A percentile compares a stretch with the other conserved stretches of the same genome.
Conservation (phyloP, 305 asterid species). For the Solanum chacoense region DNA sequence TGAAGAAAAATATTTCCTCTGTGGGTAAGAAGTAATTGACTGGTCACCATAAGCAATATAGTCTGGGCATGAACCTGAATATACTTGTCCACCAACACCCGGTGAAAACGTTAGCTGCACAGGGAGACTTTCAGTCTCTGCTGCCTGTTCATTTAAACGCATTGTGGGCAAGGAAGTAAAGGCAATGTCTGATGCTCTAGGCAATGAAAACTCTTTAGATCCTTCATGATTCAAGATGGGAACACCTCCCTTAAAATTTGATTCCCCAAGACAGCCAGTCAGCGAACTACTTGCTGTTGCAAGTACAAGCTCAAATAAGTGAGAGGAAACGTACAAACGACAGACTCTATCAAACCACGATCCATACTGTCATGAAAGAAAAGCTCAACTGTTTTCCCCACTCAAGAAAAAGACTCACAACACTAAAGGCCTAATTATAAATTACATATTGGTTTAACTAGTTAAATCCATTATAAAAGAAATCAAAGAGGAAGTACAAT, state of each 20-base stretch:
- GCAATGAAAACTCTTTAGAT: constrained; percentile 18
- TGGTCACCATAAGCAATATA: constrained; percentile 22
- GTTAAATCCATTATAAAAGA: neutral
- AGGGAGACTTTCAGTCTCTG: constrained; percentile 12
- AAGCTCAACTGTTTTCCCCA: neutral
- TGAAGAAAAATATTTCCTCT: constrained; percentile 34
- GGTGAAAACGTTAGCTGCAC: constrained; percentile 22
- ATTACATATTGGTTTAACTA: neutral
- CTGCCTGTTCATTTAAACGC: constrained; percentile 17
- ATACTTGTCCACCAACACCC: constrained; percentile 10
- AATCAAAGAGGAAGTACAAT: neutral
- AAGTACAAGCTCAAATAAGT: constrained; percentile 2
- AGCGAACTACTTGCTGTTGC: constrained; percentile 10
- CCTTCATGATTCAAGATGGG: constrained; percentile 11
- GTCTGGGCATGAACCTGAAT: constrained; percentile 26
- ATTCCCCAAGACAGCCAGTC: constrained; percentile 1
- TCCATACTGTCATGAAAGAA: neutral
- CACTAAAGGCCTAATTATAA: neutral
- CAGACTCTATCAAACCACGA: neutral
- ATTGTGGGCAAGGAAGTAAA: constrained; percentile 11
- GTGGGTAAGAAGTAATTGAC: constrained; percentile 17
- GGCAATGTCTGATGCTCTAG: constrained; percentile 17
- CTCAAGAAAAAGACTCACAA: neutral
- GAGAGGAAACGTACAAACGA: neutral
- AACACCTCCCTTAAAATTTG: constrained; percentile 9